Evolutionary conservation across 768 basidiomycete species (phyloP), one percentile per base, ranked within the genome.

Genomic region (Chalciporus piperatus): DNA sequence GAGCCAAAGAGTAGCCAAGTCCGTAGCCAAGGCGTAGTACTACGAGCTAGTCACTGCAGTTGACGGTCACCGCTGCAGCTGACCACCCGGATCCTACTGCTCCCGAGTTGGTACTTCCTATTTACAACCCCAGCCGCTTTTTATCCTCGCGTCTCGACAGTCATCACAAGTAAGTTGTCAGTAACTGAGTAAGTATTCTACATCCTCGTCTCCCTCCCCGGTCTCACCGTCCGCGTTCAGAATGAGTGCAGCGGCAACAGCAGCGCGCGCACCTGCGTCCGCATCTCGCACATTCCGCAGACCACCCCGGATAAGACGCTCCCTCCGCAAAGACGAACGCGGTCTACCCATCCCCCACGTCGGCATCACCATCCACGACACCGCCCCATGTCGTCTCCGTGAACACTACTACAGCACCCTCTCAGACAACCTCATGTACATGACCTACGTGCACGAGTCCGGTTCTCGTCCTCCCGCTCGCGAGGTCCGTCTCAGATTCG

Each of bases 391-490:
- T 56, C 84, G 95, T 38, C 79, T 93, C 48, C 75, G 77, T 48
- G 85, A 92, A 55, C 92, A 98, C 75, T 98, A 97, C 75, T 67
- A 89, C 69, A 72, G 74, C 35, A 86, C 93, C 9, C 77, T 98
- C 54, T 82, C 83, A 19, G 88, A 94, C 69, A 81, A 98, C 72
- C 76, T 94, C 60, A 83, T 98, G 80, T 99, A 99, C 79, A 86
- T 98, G 80, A 88, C 87, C 47, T 97, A 98, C 75, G 74, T 80
- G 45, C 96, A 98, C 70, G 78, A 84, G 60, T 70, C 75, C 39
- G 74, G 68, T n/a, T 70, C 78, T 6, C 78, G 76, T 41, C 77
- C 79, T 12, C 71, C 77, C 11, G 76, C 76, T 9, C 80, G 83
- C 52, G 70, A 76, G 46, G 83, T 84, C 53, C 82, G 84, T 45